Conservation (phyloP, 306 rosid species). For the Rubus idaeus region DNA sequence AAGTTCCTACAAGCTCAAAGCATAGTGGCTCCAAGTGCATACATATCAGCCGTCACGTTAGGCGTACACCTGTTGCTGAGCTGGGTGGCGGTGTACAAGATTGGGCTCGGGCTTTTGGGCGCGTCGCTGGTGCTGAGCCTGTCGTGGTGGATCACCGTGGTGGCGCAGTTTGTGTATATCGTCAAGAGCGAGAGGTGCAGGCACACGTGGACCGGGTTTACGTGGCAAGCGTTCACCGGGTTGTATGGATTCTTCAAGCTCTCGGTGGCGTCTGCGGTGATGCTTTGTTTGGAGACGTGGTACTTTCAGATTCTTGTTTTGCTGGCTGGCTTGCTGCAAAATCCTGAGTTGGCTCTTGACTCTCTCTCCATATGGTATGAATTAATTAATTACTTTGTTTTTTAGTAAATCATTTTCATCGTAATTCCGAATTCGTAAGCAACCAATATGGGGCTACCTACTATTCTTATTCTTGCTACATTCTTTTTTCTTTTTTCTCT, state of each 20-base stretch:
- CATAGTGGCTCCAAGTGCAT: conserved; percentile 70
- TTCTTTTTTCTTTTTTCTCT: neutral
- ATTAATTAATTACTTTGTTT: no score
- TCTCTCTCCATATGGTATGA: conserved; percentile 69
- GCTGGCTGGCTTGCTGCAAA: conserved; percentile 63
- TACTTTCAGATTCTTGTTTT: conserved; percentile 75
- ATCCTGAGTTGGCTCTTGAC: conserved; percentile 70
- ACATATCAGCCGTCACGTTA: conserved; percentile 52
- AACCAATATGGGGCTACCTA: no score
- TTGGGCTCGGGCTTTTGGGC: conserved; percentile 62
- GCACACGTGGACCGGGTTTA: conserved; percentile 65
- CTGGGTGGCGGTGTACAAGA: conserved; percentile 57
- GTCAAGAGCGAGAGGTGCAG: conserved; percentile 56
- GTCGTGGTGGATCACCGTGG: conserved; percentile 81
- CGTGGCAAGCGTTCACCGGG: conserved; percentile 43
- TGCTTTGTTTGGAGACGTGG: conserved; percentile 79
- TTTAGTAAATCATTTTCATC: neutral
- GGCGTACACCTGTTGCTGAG: conserved; percentile 47
- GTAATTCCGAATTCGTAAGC: no score
- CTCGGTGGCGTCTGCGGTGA: conserved; percentile 68
- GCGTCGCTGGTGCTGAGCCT: conserved; percentile 67
- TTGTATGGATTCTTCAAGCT: conserved; percentile 54
- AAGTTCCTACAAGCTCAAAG: conserved; percentile 81
- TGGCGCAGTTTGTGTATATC: conserved; percentile 59
- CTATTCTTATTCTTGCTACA: neutral